Base-by-base conservation (phyloP, 305 asterid species). In the Solanum chacoense region DNA sequence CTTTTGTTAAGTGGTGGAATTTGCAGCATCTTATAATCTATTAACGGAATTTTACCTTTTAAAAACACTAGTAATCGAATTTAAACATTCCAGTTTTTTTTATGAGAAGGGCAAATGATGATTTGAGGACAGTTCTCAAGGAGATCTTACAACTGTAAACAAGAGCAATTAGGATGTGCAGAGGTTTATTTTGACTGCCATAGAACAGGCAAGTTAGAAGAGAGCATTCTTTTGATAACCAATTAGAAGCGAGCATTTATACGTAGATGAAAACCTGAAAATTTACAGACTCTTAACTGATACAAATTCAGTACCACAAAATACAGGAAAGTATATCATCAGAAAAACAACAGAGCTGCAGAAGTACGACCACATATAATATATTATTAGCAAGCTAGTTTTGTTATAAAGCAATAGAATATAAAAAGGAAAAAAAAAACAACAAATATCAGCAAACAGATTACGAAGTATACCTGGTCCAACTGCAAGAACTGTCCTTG, bases 401-500 rank as follows among this genome's bases (percentile, higher is more conserved):
- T 36, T 26, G 55, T 18, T 59, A 38, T 20, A 76, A 73, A 75
- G 37, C 50, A 34, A 31, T 14, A 22, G 32, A 81, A 72, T 28
- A 34, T 12, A 28, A 55, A 69, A 16, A 24, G 55, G 75, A 63
- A 28, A 67, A 78, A 67, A 8, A 1, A 40, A 28, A 67, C 4
- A 2, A 83, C 0, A 7, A 42, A 45, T 35, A 32, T 9, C 24
- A 26, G 28, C 31, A 85, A 36, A 50, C 28, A 31, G 26, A 42
- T 26, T 22, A 36, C 89, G 90, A 88, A 88, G 89, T 94, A 55
- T 88, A 97, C 99, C 99, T 29, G 99, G 99, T 67, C 99, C 99
- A 73, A 96, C 92, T 69, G 98, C 99, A 87, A 97, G 98, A 91
- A 97, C 98, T 4, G 98, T 97, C 89, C 91, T 96, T 71, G 99